Base-by-base conservation (phyloP, 768 basidiomycete genomes). In the Chalciporus sphaerocephalus region DNA sequence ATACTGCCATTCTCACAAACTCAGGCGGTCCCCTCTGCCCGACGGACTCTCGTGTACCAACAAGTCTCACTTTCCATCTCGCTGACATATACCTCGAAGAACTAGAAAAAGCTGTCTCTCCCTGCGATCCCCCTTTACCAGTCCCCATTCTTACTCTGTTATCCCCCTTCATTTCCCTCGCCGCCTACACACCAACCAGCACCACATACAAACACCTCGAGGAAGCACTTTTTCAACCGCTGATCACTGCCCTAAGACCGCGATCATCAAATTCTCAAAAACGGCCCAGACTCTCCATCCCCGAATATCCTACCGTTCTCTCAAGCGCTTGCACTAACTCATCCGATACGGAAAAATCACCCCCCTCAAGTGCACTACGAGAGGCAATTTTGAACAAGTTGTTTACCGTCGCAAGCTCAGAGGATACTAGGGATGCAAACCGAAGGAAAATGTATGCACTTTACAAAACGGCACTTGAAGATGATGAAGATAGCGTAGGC, bases 51-150 rank as follows among this genome's bases (percentile, higher is more conserved):
- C 80, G 83, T 37, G 82, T 92, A 2, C 91, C 95, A 2, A 66
- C 74, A 3, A 81, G 92, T 48, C 72, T 99, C 16, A 73, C 81
- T 18, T 93, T 85, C 59, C 95, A 99, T 63, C 66, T 98, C 16
- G 76, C 85, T 12, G 95, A 99, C 61, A 81, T 97, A 38, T 96
- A 90, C 62, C 62, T 94, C 12, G 85, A 90, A 53, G 95, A 98
- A 61, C 76, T 99, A 27, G 81, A 96, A 59, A 92, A 81, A 58
- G 79, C 70, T 3, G 57, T 81, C 6, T 60, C 60, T 24, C 44
- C 43, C 24, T 59, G 54, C 32, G 52, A 62, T 1, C 44, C 65
- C 15, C 54, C 64, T 13, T 42, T 58, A 1, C 71, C 76, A 13
- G 73, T 69, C 1, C 81, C 85, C 15, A 67, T 83, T 13, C 65